These are phyloP conservation scores for Candida nitratophila DNA, from an alignment of 805 yeast species.

Conservation along the genomic window DNA sequence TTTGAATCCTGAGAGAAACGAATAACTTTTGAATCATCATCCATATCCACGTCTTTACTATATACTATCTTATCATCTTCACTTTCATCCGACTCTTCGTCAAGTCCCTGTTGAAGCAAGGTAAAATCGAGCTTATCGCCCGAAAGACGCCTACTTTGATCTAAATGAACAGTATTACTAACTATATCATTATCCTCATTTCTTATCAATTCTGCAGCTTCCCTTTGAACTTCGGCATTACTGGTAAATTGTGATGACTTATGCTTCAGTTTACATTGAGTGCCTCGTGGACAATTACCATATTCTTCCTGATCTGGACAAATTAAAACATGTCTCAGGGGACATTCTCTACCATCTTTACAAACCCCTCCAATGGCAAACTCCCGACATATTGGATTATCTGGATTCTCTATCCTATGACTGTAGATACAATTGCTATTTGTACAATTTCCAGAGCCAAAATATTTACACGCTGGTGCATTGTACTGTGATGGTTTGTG, in stretches of 20 bases:
- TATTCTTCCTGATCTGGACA: conserved; percentile 68
- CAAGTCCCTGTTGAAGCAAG: conserved; percentile 8
- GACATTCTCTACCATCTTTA: conserved; percentile 50
- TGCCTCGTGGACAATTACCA: conserved; percentile 51
- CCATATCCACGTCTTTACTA: conserved; percentile 10
- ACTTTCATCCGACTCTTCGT: conserved; percentile 15
- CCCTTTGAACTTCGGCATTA: neutral
- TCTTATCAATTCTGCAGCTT: conserved; percentile 7
- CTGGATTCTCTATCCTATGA: conserved; percentile 37
- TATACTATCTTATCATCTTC: neutral
- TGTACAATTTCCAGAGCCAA: conserved; percentile 38
- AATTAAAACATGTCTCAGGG: conserved; percentile 46
- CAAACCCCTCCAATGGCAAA: conserved; percentile 70
- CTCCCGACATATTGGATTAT: conserved; percentile 45
- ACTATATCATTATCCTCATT: conserved; percentile 26
- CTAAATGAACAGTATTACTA: conserved; percentile 6
- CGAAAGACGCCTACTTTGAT: conserved; percentile 6
- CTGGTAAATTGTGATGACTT: too few relatives aligned
- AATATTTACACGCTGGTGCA: conserved; percentile 51
- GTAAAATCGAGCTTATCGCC: conserved; percentile 11
- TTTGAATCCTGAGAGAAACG: neutral
- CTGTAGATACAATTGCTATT: conserved; percentile 44
- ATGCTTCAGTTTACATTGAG: conserved; percentile 48
- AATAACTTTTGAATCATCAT: conserved; percentile 15
- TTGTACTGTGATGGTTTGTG: conserved; percentile 56